phyloP scores from a whole-genome alignment of 2,329 filamentous ascomycete genomes.

The Neoscytalidium dimidiatum region DNA sequence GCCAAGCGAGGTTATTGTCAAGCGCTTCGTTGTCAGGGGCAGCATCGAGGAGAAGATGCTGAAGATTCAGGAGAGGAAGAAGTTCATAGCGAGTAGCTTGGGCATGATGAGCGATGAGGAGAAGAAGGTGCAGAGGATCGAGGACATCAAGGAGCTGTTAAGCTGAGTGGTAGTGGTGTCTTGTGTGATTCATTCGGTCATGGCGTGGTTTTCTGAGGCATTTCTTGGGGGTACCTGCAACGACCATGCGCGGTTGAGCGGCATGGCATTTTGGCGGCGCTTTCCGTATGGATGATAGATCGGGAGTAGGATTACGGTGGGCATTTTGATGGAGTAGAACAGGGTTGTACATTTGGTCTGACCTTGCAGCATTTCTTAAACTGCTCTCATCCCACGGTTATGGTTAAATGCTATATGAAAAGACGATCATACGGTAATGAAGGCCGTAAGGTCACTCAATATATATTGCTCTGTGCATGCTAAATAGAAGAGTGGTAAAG shows the following conservation, averaged over 20 bases:
- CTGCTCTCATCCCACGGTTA: no score
- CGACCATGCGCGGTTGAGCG: neutral
- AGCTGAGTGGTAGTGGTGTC: slow-evolving; percentile 45
- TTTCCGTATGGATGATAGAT: neutral
- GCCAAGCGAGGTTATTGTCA: slow-evolving; percentile 79
- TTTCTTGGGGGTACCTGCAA: neutral
- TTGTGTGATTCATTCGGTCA: neutral
- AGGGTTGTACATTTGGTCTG: neutral
- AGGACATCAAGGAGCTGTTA: slow-evolving; percentile 90
- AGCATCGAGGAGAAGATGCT: slow-evolving; percentile 97
- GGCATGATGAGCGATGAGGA: slow-evolving; percentile 96
- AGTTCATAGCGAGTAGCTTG: slow-evolving; percentile 91
- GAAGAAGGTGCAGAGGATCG: slow-evolving; percentile 84
- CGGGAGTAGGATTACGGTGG: neutral
- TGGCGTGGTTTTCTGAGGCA: neutral
- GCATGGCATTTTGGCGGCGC: neutral
- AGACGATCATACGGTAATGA: neutral
- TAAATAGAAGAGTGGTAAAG: no score
- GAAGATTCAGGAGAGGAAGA: slow-evolving; percentile 90
- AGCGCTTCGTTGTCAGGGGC: slow-evolving; percentile 82
- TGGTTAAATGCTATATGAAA: neutral
- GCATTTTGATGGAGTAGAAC: neutral
- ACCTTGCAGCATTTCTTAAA: no score
- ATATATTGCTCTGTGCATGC: no score
- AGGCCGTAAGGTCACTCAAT: no score